Evolutionary conservation across 176 grass and related monocot genomes (phyloP).

Genomic region (Carex parvula): DNA sequence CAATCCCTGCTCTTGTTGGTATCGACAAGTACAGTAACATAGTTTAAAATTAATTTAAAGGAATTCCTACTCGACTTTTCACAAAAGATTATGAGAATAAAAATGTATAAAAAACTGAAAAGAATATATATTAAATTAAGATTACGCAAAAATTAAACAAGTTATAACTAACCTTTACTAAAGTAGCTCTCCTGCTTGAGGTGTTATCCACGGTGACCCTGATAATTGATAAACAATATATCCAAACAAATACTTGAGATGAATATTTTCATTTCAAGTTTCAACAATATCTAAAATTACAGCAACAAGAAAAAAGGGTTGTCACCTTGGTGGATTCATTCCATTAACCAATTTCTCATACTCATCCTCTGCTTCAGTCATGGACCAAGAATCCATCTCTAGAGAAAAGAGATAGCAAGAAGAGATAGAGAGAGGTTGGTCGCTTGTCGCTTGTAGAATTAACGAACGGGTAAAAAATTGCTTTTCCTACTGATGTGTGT

Average conservation of each 20-base stretch:
- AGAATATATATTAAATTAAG: neutral
- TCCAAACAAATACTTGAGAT: neutral
- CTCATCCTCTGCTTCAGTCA: conserved; percentile 46
- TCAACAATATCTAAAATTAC: neutral
- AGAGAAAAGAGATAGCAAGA: neutral
- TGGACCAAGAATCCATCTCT: conserved; percentile 37
- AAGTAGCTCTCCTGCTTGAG: conserved; percentile 42
- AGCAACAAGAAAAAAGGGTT: neutral
- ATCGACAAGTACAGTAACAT: neutral
- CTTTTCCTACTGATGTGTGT: neutral
- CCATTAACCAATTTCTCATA: conserved; percentile 52
- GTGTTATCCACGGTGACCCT: conserved; percentile 48
- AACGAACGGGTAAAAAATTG: neutral
- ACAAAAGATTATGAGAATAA: neutral
- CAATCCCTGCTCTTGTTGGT: neutral
- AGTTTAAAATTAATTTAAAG: neutral
- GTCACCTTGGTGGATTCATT: conserved; percentile 52
- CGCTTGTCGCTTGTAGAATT: neutral
- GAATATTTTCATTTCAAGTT: neutral
- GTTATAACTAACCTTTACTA: conserved; percentile 40
- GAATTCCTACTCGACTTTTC: neutral
- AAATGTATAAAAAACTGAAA: neutral
- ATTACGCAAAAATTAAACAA: neutral
- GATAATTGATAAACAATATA: neutral
- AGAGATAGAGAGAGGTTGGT: neutral